Evolutionary conservation across 306 rosid genomes (phyloP).

Genomic region (Boehmeria nivea): DNA sequence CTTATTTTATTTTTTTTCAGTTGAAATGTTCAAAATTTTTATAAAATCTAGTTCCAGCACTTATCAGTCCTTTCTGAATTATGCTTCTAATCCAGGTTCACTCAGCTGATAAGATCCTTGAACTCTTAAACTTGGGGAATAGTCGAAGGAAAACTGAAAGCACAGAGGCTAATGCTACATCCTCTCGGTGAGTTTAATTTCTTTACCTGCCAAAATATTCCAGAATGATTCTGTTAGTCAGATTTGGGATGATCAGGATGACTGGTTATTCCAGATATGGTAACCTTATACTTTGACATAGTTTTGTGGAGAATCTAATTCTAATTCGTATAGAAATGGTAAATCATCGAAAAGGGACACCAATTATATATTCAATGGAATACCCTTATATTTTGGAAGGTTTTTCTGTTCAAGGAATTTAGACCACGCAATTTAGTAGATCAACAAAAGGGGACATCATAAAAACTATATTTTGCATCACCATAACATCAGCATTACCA

Average conservation of each 20-base stretch:
- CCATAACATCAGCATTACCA: too few species aligned
- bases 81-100: constrained; percentile 41
- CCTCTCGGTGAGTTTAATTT: constrained; percentile 42
- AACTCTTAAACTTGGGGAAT: constrained; percentile 56
- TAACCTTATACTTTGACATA: too few species aligned
- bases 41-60: not conserved
- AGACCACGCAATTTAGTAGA: too few species aligned
- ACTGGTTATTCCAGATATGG: too few species aligned
- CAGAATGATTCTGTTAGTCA: not conserved
- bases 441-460: too few species aligned
- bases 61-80: not conserved
- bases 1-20: not conserved
- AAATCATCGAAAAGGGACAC: too few species aligned
- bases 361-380: too few species aligned
- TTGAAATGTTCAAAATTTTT: not conserved
- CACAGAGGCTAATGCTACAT: constrained; percentile 57
- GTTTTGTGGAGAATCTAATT: too few species aligned
- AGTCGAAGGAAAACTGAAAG: constrained; percentile 61
- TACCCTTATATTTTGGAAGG: not conserved
- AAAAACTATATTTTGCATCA: too few species aligned
- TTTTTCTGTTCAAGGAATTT: too few species aligned
- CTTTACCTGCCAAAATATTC: constrained; percentile 3
- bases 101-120: constrained; percentile 60
- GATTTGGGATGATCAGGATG: too few species aligned
- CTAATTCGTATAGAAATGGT: too few species aligned